Base-by-base conservation (phyloP, 345 rosid genomes). In the Bruguiera gymnorhiza region DNA sequence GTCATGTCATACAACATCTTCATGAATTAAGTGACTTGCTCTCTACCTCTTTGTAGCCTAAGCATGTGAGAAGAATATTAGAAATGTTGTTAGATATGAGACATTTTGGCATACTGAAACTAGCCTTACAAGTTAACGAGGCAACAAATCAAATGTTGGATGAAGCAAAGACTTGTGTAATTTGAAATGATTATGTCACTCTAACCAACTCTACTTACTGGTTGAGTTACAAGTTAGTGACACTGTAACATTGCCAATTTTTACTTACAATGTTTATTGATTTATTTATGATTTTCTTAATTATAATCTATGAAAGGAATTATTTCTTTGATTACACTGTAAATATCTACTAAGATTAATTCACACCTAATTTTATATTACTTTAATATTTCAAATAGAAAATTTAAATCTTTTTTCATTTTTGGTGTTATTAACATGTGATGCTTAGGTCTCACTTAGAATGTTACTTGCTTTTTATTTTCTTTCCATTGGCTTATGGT, bases 51-150 rank as follows among this genome's bases (percentile, higher is more conserved):
- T 26, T 70, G 46, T 73, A 80, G 82, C 75, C 77, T 56, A 75
- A 65, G 30, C 29, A 16, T 66, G 43, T 60, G 4, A 68, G 69
- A 60, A 52, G 70, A 50, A 58, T 57, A 15, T 65, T 62, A 18
- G 72, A 67, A 60, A 69, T 68, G 75, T 58, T 65, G 34, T 24
- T 52, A 65, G 74, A 78, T 55, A 64, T 70, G 70, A 73, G 5
- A 18, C 1, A 37, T 37, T 37, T 13, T 8, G 46, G 2, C 46
- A 10, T 37, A 9, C 46, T 37, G 15, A 37, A 37, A 2, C 58
- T 65, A 60, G 60, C 54, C 18, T 59, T 31, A 23, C 71, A 71
- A 51, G 81, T 60, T 36, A 46, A 66, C 55, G 46, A 62, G 61
- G 69, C 53, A 5, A 29, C 2, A 29, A 68, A 46, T 60, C 74